Percentiles rank a stretch among this genome's conserved stretches.
phyloP scores from a whole-genome alignment of 2,329 filamentous ascomycete species.

The Fusarium staphyleae region DNA sequence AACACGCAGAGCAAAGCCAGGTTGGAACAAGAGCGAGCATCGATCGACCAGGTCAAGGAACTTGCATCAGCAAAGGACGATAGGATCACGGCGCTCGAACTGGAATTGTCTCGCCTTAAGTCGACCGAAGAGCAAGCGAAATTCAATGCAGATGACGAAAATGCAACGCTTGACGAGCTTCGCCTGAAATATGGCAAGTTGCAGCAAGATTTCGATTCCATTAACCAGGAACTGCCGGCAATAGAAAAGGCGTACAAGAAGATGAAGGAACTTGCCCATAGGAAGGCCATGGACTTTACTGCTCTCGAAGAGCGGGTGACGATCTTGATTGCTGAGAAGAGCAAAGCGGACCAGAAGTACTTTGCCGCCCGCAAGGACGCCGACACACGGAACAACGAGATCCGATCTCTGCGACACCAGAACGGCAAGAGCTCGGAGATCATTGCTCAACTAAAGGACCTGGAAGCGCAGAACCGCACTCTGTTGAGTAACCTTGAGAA shows the following conservation, averaged over 20 bases:
- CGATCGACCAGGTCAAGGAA: conserved; percentile 78
- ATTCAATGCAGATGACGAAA: conserved; percentile 56
- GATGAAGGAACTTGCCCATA: conserved; percentile 81
- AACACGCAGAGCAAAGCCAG: conserved; percentile 78
- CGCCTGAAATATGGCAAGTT: conserved; percentile 76
- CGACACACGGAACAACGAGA: conserved; percentile 82
- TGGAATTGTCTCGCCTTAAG: conserved; percentile 76
- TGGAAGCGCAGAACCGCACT: conserved; percentile 78
- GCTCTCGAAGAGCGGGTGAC: conserved; percentile 79
- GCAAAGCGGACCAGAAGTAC: conserved; percentile 97
- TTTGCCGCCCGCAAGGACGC: conserved; percentile 95
- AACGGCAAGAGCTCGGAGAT: conserved; percentile 93
- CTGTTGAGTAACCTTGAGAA: conserved; percentile 88
- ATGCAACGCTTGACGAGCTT: conserved; percentile 74
- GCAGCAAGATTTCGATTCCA: conserved; percentile 79
- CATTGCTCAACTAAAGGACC: conserved; percentile 89
- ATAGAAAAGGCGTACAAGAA: conserved; percentile 93
- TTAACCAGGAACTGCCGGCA: conserved; percentile 86
- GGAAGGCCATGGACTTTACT: conserved; percentile 82
- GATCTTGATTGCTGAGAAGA: conserved; percentile 83
- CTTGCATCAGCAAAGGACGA: conserved; percentile 80
- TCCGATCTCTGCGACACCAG: conserved; percentile 79
- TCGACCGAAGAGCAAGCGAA: conserved; percentile 56
- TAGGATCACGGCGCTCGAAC: conserved; percentile 81
- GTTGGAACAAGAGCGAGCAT: conserved; percentile 76